A percentile compares a stretch with the other conserved stretches of the same genome.
Conservation (phyloP, 352 stramenopile species). For the Pythium aquatile region DNA sequence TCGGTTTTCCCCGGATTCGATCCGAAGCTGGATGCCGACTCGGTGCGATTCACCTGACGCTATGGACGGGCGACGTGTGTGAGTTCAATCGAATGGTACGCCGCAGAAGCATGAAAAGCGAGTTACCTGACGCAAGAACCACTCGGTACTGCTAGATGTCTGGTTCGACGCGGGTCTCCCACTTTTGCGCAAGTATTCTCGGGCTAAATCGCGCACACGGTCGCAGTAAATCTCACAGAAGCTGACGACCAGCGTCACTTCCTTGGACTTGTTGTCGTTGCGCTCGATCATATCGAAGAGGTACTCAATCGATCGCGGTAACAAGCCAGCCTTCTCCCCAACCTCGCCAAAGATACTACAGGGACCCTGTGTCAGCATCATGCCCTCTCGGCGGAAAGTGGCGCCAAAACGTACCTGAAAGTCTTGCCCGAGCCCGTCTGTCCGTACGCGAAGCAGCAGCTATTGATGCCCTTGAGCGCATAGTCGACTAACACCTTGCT, state of each 20-base stretch:
- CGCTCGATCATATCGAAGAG: slow-evolving; percentile 85
- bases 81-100: neutral
- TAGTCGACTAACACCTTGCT: slow-evolving; percentile 89
- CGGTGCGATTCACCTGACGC: slow-evolving; percentile 64
- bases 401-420: slow-evolving; percentile 52
- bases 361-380: too few relatives aligned
- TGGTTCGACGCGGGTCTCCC: slow-evolving; percentile 67
- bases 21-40: slow-evolving; percentile 66
- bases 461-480: slow-evolving; percentile 90
- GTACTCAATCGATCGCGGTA: slow-evolving; percentile 89
- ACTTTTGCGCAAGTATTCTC: slow-evolving; percentile 84
- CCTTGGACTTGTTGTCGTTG: slow-evolving; percentile 62
- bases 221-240: slow-evolving; percentile 96
- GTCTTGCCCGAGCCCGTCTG: slow-evolving; percentile 86
- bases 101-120: neutral
- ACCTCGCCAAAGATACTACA: slow-evolving; percentile 84
- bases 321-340: slow-evolving; percentile 80
- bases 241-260: slow-evolving; percentile 83
- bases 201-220: slow-evolving; percentile 87
- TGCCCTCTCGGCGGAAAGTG: neutral
- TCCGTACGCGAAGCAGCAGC: slow-evolving; percentile 93
- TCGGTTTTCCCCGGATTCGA: slow-evolving; percentile 52
- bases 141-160: slow-evolving; percentile 76
- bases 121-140: slow-evolving; percentile 74
- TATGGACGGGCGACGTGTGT: slow-evolving; percentile 14